Evolutionary conservation across 192 early-diverging fungal species (phyloP).

Genomic region (Spizellomyces punctatus): DNA sequence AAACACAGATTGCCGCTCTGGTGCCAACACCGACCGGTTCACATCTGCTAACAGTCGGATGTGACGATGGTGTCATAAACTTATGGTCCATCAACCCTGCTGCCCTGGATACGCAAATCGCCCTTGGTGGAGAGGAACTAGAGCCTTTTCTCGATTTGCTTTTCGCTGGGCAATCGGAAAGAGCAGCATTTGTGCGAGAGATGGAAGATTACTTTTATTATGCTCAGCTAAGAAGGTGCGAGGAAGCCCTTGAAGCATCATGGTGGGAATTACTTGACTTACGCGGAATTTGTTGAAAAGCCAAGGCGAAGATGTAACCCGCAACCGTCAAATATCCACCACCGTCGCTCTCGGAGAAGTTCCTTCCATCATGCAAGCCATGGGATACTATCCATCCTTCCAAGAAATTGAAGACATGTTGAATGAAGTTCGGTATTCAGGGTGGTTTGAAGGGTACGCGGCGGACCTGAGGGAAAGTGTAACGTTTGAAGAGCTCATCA

Average conservation of each 20-base stretch:
- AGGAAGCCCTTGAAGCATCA: too few species aligned
- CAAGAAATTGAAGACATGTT: slow-evolving; percentile 61
- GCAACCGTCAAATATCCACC: slow-evolving; percentile 41
- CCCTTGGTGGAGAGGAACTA: slow-evolving; percentile 43
- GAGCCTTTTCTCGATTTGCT: slow-evolving; percentile 61
- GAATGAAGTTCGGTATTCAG: slow-evolving; percentile 59
- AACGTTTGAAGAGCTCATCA: slow-evolving; percentile 57
- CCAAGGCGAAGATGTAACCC: slow-evolving; percentile 56
- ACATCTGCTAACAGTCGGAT: slow-evolving; percentile 49
- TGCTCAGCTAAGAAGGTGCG: slow-evolving; percentile 56
- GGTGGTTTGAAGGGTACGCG: slow-evolving; percentile 27
- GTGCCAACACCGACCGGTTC: slow-evolving; percentile 39
- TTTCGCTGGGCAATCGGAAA: slow-evolving; percentile 30
- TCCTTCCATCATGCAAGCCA: slow-evolving; percentile 60
- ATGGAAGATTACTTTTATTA: slow-evolving; percentile 71
- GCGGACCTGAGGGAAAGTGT: slow-evolving; percentile 41
- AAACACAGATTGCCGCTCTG: slow-evolving; percentile 45
- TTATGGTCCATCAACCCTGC: slow-evolving; percentile 51
- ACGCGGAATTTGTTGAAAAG: slow-evolving; percentile 26
- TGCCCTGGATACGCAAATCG: slow-evolving; percentile 45
- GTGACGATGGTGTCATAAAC: slow-evolving; percentile 51
- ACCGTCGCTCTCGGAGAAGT: slow-evolving; percentile 48
- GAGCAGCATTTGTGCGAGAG: slow-evolving; percentile 47
- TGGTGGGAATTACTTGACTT: not conserved
- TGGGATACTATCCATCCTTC: slow-evolving; percentile 59